Conservation (phyloP, 2,329 filamentous ascomycete species). For the Epichloe glyceriae region DNA sequence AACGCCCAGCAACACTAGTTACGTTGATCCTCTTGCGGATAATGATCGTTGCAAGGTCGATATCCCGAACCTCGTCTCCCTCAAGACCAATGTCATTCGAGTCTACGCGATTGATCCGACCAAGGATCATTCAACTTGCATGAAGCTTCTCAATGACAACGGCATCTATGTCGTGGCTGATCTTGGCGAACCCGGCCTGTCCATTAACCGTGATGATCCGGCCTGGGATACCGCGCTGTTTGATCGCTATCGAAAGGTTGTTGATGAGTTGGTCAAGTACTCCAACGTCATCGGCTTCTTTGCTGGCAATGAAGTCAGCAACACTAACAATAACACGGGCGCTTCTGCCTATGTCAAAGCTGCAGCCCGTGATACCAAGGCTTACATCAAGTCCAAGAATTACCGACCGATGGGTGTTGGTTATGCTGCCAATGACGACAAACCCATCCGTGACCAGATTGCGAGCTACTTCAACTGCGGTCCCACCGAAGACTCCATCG, state of each 20-base stretch:
- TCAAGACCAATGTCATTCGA: conserved; percentile 86
- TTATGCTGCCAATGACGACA: conserved; percentile 92
- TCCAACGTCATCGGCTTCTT: conserved; percentile 95
- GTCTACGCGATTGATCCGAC: conserved; percentile 85
- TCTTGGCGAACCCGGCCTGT: conserved; percentile 65
- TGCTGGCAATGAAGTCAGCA: conserved; percentile 94
- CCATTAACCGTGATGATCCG: conserved; percentile 73
- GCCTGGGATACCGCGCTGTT: conserved; percentile 70
- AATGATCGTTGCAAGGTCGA: conserved; percentile 63
- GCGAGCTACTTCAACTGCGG: conserved; percentile 95
- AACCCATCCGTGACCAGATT: conserved; percentile 66
- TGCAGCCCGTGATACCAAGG: conserved; percentile 89
- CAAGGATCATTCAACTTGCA: conserved; percentile 68
- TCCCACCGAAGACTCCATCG: conserved; percentile 49
- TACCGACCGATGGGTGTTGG: conserved; percentile 74
- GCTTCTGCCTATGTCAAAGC: conserved; percentile 96
- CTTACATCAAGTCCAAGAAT: conserved; percentile 75
- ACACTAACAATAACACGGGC: conserved; percentile 74
- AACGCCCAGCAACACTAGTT: conserved; percentile 37
- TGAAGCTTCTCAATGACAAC: conserved; percentile 66
- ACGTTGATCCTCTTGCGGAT: conserved; percentile 75
- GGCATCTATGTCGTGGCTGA: conserved; percentile 96
- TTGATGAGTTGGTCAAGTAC: conserved; percentile 73
- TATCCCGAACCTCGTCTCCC: conserved; percentile 62
- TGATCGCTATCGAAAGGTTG: conserved; percentile 67